Conservation (phyloP, 768 basidiomycete species). For the Podaxis rugospora region DNA sequence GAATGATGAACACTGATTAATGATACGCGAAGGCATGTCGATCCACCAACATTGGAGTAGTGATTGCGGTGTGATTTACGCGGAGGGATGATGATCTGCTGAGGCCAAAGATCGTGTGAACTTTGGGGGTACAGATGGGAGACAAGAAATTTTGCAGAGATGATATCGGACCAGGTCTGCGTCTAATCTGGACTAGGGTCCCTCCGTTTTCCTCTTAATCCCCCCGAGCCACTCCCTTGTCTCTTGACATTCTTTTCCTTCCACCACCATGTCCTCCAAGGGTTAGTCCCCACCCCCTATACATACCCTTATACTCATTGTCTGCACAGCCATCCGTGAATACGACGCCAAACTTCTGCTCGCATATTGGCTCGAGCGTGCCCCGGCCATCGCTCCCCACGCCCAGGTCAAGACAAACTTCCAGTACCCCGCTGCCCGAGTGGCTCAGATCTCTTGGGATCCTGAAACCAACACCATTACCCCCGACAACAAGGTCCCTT, state of each 20-base stretch:
- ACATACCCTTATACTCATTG: constrained; percentile 7
- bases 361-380: constrained; percentile 94
- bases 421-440: constrained; percentile 62
- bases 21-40: neutral
- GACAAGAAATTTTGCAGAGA: constrained; percentile 16
- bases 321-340: constrained; percentile 72
- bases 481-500: constrained; percentile 53
- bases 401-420: constrained; percentile 52
- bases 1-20: neutral
- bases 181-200: constrained; percentile 13
- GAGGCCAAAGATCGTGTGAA: constrained; percentile 21
- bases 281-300: constrained; percentile 21
- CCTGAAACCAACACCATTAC: constrained; percentile 54
- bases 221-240: constrained; percentile 16
- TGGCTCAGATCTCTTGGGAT: constrained; percentile 89
- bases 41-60: neutral
- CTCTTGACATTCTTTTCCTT: constrained; percentile 15
- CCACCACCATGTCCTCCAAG: constrained; percentile 41
- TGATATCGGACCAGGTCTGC: constrained; percentile 21
- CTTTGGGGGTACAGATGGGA: constrained; percentile 23
- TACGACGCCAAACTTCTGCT: constrained; percentile 98
- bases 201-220: constrained; percentile 14
- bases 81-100: neutral
- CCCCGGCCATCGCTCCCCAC: constrained; percentile 72
- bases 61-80: neutral